A percentile compares a stretch with the other conserved stretches of the same genome.
Conservation (phyloP, 2,329 filamentous ascomycete species). For the Pseudocercospora cruenta region DNA sequence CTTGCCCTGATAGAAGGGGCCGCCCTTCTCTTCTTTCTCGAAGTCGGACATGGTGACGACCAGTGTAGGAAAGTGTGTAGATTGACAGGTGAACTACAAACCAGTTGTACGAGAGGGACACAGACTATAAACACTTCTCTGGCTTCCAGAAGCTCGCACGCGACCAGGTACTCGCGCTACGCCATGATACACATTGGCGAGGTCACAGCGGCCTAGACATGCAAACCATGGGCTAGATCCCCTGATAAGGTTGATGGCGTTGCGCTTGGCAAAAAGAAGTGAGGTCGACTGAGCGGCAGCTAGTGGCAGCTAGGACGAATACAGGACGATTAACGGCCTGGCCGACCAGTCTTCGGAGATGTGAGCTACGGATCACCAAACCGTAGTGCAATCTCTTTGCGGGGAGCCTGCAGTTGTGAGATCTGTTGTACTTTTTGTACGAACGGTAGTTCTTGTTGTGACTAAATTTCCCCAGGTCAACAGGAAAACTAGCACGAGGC, state of each 20-base stretch:
- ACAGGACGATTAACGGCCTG: background rate
- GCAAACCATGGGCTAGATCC: slow-evolving; percentile 6
- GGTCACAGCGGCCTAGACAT: background rate
- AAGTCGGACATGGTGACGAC: slow-evolving; percentile 1
- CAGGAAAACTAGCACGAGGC: background rate
- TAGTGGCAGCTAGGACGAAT: background rate
- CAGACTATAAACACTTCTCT: background rate
- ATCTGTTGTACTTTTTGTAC: background rate
- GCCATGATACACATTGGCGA: slow-evolving; percentile 1
- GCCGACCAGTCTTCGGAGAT: slow-evolving; percentile 1
- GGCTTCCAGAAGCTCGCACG: background rate
- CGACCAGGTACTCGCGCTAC: background rate
- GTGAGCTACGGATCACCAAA: background rate
- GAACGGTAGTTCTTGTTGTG: background rate
- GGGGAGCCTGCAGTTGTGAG: background rate
- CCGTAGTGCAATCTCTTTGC: background rate
- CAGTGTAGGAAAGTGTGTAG: background rate
- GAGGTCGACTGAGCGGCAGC: slow-evolving; percentile 5
- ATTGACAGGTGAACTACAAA: background rate
- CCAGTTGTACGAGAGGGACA: background rate
- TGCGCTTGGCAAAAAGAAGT: slow-evolving; percentile 4
- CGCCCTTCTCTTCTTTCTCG: slow-evolving; percentile 12
- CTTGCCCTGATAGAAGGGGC: slow-evolving; percentile 8
- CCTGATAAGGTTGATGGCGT: slow-evolving; percentile 6
- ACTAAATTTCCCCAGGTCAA: background rate